phyloP scores from a whole-genome alignment of 495 filamentous ascomycete genomes.

The Copromyces sp. region DNA sequence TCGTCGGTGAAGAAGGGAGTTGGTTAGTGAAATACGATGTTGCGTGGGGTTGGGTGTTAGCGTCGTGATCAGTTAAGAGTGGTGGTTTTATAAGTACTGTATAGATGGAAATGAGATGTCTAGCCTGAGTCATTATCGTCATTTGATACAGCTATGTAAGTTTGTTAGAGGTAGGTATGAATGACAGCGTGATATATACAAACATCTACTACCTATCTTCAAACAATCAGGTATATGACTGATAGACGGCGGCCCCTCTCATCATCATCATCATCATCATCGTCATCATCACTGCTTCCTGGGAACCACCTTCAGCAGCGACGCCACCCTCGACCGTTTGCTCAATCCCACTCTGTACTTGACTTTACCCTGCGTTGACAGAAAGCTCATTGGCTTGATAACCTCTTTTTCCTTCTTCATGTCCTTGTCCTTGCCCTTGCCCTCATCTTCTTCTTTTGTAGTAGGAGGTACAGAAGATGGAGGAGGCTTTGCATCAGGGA shows the following conservation, averaged over 20 bases:
- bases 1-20: no score
- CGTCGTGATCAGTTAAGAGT: no score
- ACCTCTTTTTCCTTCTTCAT: neutral
- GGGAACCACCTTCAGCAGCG: slow-evolving; percentile 13
- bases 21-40: no score
- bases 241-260: neutral
- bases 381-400: neutral
- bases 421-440: neutral
- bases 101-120: neutral
- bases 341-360: slow-evolving; percentile 20
- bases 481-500: neutral
- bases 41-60: no score
- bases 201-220: neutral
- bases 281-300: neutral
- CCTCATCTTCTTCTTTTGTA: neutral
- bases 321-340: slow-evolving; percentile 18
- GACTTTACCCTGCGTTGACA: slow-evolving; percentile 1
- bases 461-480: neutral
- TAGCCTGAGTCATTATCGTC: neutral
- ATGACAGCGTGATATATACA: neutral
- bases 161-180: neutral
- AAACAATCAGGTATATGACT: neutral
- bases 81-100: neutral
- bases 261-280: neutral
- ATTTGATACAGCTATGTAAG: neutral